Conservation (phyloP, 2,329 filamentous ascomycete species). For the Chlorencoelia australis region DNA sequence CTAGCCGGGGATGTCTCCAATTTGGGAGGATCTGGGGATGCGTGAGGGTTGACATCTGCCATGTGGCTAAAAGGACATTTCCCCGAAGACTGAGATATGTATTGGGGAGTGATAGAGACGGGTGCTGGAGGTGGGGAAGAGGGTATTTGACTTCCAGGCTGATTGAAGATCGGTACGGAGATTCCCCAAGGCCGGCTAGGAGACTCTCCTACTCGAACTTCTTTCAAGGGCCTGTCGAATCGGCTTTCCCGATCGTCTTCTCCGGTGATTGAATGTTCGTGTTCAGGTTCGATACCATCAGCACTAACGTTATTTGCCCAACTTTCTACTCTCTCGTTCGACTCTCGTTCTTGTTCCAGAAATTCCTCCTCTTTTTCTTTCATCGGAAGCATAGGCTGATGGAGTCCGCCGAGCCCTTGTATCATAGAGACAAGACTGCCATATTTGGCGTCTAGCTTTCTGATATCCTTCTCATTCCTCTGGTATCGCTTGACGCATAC, state of each 20-base stretch:
- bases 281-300: constrained; percentile 34
- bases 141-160: constrained; percentile 32
- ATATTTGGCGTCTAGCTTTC: constrained; percentile 88
- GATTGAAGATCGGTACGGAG: constrained; percentile 55
- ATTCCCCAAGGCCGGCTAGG: constrained; percentile 93
- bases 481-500: constrained; percentile 86
- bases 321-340: constrained; percentile 66
- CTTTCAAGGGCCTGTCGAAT: constrained; percentile 78
- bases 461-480: constrained; percentile 73
- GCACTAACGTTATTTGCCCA: constrained; percentile 74
- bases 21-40: constrained; percentile 11
- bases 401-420: constrained; percentile 74
- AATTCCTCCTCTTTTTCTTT: constrained; percentile 34
- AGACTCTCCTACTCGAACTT: constrained; percentile 86
- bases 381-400: constrained; percentile 73
- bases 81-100: constrained; percentile 27
- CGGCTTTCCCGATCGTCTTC: constrained; percentile 54
- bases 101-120: constrained; percentile 18
- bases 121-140: constrained; percentile 48
- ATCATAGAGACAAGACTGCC: constrained; percentile 84
- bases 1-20: constrained; percentile 13
- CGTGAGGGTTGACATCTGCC: constrained; percentile 13
- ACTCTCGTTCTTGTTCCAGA: constrained; percentile 37
- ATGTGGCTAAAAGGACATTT: constrained; percentile 46
- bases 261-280: constrained; percentile 30